Base-by-base conservation (phyloP, 306 rosid genomes). In the Albizia julibrissin region DNA sequence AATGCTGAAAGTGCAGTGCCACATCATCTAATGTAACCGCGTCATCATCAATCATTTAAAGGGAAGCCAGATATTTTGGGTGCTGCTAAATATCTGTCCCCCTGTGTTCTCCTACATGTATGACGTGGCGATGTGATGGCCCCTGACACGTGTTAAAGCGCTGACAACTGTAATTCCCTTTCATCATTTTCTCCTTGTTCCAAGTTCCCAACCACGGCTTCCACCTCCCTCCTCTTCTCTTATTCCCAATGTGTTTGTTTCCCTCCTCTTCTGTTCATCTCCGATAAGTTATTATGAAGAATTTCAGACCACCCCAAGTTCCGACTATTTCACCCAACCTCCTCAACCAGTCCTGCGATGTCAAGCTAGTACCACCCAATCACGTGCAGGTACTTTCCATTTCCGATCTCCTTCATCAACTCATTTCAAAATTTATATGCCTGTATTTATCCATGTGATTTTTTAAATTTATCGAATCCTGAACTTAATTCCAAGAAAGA, bases 81-180 rank as follows among this genome's bases (percentile, higher is more conserved):
- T 81, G 72, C 70, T 16, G n/a, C 74, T 4, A 87, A 90, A 93
- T 91, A 91, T 93, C 93, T 84, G 10, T 3, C 16, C 43, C 37
- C 14, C 71, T 18, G 47, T 46, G 58, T 37, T 37, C 37, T 54
- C 68, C 54, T 22, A 58, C 72, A 65, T 69, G 4, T 1, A 26
- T 88, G 93, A 94, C 90, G 97, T 92, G 94, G 92, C 91, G 14
- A 40, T 6, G 12, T 1, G 2, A 29, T 68, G 92, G 92, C 89
- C 89, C 84, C 62, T 61, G 90, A 87, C 93, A 91, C 97, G 93
- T 92, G 97, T 87, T 90, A 94, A 93, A 91, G 97, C 69, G 83
- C 8, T 67, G 87, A 92, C 93, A 91, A 83, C 86, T 88, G 92
- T 90, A 83, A 77, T 81, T 42, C 33, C 81, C 75, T 84, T 86